phyloP scores from a whole-genome alignment of 768 basidiomycete genomes.

The Coprinopsis sp. region DNA sequence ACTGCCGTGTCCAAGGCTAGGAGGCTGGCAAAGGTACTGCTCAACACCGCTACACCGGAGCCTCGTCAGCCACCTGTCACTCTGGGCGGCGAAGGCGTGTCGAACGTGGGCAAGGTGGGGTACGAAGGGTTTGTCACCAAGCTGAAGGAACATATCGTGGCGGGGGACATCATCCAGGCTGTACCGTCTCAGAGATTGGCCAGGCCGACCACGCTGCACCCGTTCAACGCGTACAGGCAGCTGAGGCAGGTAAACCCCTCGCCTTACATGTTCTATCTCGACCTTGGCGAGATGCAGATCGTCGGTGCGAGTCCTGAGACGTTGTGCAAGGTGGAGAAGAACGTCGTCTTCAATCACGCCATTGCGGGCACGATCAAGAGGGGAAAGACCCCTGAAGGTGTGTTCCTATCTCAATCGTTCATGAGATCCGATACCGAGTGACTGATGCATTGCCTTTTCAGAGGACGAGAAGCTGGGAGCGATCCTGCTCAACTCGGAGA shows the following conservation, averaged over 20 bases:
- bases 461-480: slow-evolving; percentile 84
- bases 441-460: slow-evolving; percentile 28
- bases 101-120: slow-evolving; percentile 90
- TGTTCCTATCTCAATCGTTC: slow-evolving; percentile 18
- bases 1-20: slow-evolving; percentile 81
- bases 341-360: slow-evolving; percentile 94
- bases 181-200: slow-evolving; percentile 92
- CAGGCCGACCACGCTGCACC: slow-evolving; percentile 82
- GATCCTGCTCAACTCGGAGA: slow-evolving; percentile 76
- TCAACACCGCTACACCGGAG: slow-evolving; percentile 52
- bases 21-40: slow-evolving; percentile 68
- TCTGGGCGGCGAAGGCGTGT: slow-evolving; percentile 64
- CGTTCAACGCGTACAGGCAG: slow-evolving; percentile 95
- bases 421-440: slow-evolving; percentile 11
- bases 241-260: slow-evolving; percentile 94
- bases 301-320: slow-evolving; percentile 99
- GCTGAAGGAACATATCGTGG: slow-evolving; percentile 90
- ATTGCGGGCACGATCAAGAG: slow-evolving; percentile 93
- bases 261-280: slow-evolving; percentile 98
- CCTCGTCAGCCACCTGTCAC: slow-evolving; percentile 61
- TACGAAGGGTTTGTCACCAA: slow-evolving; percentile 89
- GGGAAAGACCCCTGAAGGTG: slow-evolving; percentile 83
- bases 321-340: slow-evolving; percentile 88
- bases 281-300: slow-evolving; percentile 88
- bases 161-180: slow-evolving; percentile 98